Evolutionary conservation across 2,329 filamentous ascomycete genomes (phyloP), one percentile per base, ranked within the genome.

Genomic region (Aspergillus flavus): DNA sequence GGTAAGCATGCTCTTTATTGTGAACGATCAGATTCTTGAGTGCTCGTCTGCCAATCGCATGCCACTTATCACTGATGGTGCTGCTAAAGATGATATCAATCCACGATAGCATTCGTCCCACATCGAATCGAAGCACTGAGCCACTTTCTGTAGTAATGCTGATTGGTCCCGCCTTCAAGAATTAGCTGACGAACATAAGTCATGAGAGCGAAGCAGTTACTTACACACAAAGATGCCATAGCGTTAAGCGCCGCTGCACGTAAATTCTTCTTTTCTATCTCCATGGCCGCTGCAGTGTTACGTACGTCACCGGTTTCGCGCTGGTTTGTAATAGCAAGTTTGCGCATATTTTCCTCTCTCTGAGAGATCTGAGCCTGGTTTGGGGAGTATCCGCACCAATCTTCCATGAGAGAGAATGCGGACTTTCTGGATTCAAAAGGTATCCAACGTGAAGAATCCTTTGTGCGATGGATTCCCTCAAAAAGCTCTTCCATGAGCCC

Each of bases 371-470:
- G 91, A 16, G 82, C 84, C 74, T 96, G 93, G 67, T 97, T 97
- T 0, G 94, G 93, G 9, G 94, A 97, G 76, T 96, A 97, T 2
- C 95, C 95, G 75, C 95, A 99, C 96, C 96, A 99, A 68, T 98
- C 94, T 78, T 99, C 95, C 94, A 99, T 98, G 55, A 99, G 81
- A 0, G 94, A 90, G 74, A 99, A 99, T 0, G 94, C 91, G 6
- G 95, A 97, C 75, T 97, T 97, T 46, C 96, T 86, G 14, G 94
- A 92, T 76, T 99, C 95, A 73, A 99, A 99, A 0, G 95, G 94
- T 87, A 99, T 95, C 94, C 95, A 99, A 36, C 93, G 87, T 5
- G 92, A 90, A 1, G 93, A 91, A 64, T 97, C 92, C 65, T 89
- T 89, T 0, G 93, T 93, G 58, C 89, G 87, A 69, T 94, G 95